Conservation (phyloP, 1,139 yeast species). For the Hyphopichia khmerensis region DNA sequence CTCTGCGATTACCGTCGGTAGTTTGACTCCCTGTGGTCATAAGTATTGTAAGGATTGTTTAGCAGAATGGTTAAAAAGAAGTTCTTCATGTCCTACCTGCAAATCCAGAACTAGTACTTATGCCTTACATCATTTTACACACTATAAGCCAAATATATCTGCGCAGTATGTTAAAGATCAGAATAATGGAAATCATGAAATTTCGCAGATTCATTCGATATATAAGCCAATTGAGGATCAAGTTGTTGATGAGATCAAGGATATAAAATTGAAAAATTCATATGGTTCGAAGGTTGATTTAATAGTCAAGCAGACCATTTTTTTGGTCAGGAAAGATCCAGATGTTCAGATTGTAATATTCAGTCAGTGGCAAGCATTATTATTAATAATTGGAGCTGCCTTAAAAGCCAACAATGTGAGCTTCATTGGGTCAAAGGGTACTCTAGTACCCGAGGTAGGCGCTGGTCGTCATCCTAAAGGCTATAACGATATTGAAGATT, state of each 20-base stretch:
- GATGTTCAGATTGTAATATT: slow-evolving; percentile 77
- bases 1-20: slow-evolving; percentile 65
- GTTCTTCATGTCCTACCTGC: slow-evolving; percentile 76
- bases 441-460: slow-evolving; percentile 33
- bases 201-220: slow-evolving; percentile 32
- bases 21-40: slow-evolving; percentile 87
- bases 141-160: slow-evolving; percentile 45
- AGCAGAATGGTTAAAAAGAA: slow-evolving; percentile 61
- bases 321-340: slow-evolving; percentile 58
- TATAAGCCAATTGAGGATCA: slow-evolving; percentile 48
- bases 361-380: slow-evolving; percentile 83
- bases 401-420: slow-evolving; percentile 57
- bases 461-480: slow-evolving; percentile 28
- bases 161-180: slow-evolving; percentile 32
- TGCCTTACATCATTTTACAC: slow-evolving; percentile 62
- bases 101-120: slow-evolving; percentile 44
- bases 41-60: slow-evolving; percentile 80
- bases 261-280: slow-evolving; percentile 40
- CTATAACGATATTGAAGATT: slow-evolving; percentile 53
- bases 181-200: slow-evolving; percentile 17
- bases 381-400: slow-evolving; percentile 68
- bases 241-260: slow-evolving; percentile 44
- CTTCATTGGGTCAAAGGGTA: slow-evolving; percentile 44
- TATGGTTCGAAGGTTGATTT: slow-evolving; percentile 87
- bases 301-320: slow-evolving; percentile 69